Evolutionary conservation across 1,139 yeast species (phyloP).

Genomic region (Sugiyamaella sp.): DNA sequence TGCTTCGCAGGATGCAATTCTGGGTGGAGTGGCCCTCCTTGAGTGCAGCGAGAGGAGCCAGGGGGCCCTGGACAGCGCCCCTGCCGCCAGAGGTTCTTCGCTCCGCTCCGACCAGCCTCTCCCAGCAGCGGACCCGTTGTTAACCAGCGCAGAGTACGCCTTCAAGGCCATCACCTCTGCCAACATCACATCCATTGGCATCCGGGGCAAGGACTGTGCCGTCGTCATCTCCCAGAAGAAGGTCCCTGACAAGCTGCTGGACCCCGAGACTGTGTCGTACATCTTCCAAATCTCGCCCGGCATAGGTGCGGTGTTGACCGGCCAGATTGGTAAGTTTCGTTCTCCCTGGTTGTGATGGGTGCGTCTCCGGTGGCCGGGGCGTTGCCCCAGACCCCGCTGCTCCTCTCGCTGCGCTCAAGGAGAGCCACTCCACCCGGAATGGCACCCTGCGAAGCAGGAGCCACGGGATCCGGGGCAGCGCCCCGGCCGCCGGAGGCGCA

Average conservation of each 20-base stretch:
- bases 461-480: too few relatives aligned
- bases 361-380: too few relatives aligned
- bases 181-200: slow-evolving; percentile 84
- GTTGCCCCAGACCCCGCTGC: too few relatives aligned
- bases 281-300: slow-evolving; percentile 79
- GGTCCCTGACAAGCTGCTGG: slow-evolving; percentile 92
- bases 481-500: too few relatives aligned
- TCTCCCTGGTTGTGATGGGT: not conserved
- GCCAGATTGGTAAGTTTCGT: slow-evolving; percentile 63
- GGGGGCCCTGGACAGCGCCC: not conserved
- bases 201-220: slow-evolving; percentile 86
- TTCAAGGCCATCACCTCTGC: slow-evolving; percentile 95
- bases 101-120: not conserved
- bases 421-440: too few relatives aligned
- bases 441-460: too few relatives aligned
- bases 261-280: slow-evolving; percentile 81
- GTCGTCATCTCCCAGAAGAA: slow-evolving; percentile 93
- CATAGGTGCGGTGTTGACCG: slow-evolving; percentile 92
- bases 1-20: too few relatives aligned
- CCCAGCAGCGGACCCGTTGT: not conserved
- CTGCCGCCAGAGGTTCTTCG: not conserved
- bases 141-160: slow-evolving; percentile 62
- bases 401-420: too few relatives aligned
- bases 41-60: not conserved
- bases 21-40: too few relatives aligned